These are phyloP conservation scores for Beauveria sp. DNA, from an alignment of 2,329 filamentous ascomycete genomes.

Conservation along the genomic window DNA sequence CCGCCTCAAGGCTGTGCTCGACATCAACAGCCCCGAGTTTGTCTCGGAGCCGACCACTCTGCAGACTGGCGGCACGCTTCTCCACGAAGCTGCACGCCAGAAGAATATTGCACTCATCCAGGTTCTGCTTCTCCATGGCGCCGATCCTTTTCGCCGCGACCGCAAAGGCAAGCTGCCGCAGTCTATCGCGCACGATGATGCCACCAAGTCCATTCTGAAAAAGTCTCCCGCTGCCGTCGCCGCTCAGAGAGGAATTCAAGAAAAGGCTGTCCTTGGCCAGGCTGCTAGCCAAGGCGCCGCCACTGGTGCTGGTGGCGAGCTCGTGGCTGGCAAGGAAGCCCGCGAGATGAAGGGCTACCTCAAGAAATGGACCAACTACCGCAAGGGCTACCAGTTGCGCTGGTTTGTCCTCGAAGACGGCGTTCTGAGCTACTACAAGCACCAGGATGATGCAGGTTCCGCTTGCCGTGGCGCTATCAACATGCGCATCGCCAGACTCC, in stretches of 20 bases:
- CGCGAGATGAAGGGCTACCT: slow-evolving; percentile 97
- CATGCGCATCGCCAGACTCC: slow-evolving; percentile 89
- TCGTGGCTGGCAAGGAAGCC: slow-evolving; percentile 71
- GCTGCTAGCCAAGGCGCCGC: slow-evolving; percentile 48
- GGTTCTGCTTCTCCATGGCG: slow-evolving; percentile 83
- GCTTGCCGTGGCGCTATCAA: slow-evolving; percentile 97
- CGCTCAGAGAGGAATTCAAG: slow-evolving; percentile 90
- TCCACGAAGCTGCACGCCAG: slow-evolving; percentile 84
- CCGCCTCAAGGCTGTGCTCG: slow-evolving; percentile 75
- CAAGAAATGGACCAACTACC: slow-evolving; percentile 99
- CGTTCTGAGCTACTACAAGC: slow-evolving; percentile 97
- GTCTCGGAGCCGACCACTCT: slow-evolving; percentile 71
- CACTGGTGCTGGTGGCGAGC: slow-evolving; percentile 47
- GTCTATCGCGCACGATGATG: slow-evolving; percentile 92
- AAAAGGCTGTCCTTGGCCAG: slow-evolving; percentile 88
- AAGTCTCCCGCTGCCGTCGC: slow-evolving; percentile 89
- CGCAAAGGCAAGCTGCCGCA: slow-evolving; percentile 93
- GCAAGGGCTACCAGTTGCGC: slow-evolving; percentile 88
- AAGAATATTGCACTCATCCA: slow-evolving; percentile 84
- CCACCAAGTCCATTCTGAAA: slow-evolving; percentile 80
- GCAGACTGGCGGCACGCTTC: slow-evolving; percentile 78
- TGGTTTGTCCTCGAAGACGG: slow-evolving; percentile 99
- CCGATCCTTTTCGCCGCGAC: slow-evolving; percentile 91
- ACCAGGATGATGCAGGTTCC: slow-evolving; percentile 93
- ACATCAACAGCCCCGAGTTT: slow-evolving; percentile 88